Evolutionary conservation across 2,329 filamentous ascomycete genomes (phyloP).

Genomic region (Blastomyces emzantsi): DNA sequence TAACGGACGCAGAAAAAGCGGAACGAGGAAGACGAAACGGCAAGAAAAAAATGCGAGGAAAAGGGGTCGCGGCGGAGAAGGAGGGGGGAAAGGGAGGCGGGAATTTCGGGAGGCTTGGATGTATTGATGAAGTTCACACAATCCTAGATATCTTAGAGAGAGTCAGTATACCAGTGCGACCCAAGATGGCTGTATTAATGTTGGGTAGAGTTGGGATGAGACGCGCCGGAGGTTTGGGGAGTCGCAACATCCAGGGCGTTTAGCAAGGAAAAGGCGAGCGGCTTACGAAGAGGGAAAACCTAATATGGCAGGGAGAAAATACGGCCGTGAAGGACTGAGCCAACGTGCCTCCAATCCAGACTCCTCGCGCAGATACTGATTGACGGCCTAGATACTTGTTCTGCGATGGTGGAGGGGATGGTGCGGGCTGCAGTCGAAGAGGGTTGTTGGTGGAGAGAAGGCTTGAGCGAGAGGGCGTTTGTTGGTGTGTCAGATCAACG

Average conservation of each 20-base stretch:
- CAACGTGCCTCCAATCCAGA: constrained; percentile 5
- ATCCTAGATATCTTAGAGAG: constrained; percentile 5
- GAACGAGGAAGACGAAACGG: constrained; percentile 20
- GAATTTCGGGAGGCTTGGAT: constrained; percentile 6
- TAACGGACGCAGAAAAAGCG: constrained; percentile 19
- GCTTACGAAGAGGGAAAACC: constrained; percentile 6
- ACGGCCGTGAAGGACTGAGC: constrained; percentile 3
- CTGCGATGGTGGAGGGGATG: constrained; percentile 5
- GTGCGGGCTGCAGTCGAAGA: neutral
- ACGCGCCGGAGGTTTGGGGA: constrained; percentile 1
- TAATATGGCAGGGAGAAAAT: constrained; percentile 3
- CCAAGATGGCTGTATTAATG: neutral
- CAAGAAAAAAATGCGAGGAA: constrained; percentile 20
- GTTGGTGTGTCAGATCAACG: neutral
- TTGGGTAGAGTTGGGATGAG: neutral
- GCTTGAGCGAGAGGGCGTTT: neutral
- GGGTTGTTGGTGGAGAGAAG: neutral
- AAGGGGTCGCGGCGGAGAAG: constrained; percentile 19
- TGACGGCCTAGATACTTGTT: constrained; percentile 1
- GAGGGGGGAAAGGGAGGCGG: constrained; percentile 13
- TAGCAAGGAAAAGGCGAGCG: neutral
- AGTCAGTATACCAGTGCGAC: neutral
- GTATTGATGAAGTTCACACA: neutral
- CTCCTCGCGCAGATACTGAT: neutral
- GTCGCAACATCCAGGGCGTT: neutral